A percentile compares a stretch with the other conserved stretches of the same genome.
Conservation (phyloP, 2,329 filamentous ascomycete genomes). For the Thelonectria olida region DNA sequence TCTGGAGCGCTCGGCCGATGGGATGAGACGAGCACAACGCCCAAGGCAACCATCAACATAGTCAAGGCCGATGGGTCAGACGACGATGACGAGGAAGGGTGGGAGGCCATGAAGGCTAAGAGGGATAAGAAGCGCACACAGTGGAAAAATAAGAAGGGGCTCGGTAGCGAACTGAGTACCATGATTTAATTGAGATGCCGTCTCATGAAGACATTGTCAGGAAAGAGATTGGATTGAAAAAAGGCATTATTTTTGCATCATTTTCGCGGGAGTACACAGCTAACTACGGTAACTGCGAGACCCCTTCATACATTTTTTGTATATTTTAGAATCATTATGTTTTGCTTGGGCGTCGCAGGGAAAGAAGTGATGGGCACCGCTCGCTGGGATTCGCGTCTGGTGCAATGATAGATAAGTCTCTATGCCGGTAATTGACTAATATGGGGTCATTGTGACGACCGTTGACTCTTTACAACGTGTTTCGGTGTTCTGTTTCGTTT, state of each 20-base stretch:
- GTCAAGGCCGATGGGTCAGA: slow-evolving; percentile 51
- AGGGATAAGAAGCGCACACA: slow-evolving; percentile 73
- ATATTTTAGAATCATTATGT: slow-evolving; percentile 41
- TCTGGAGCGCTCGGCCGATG: slow-evolving; percentile 44
- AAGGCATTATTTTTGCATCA: slow-evolving; percentile 39
- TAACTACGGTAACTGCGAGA: slow-evolving; percentile 24
- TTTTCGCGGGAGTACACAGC: slow-evolving; percentile 35
- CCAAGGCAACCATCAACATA: slow-evolving; percentile 49
- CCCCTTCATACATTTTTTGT: slow-evolving; percentile 36
- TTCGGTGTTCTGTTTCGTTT: too few species aligned
- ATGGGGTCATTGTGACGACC: slow-evolving; percentile 29
- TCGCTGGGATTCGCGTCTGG: slow-evolving; percentile 36
- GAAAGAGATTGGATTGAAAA: slow-evolving; percentile 41
- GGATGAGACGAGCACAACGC: slow-evolving; percentile 41
- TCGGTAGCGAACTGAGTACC: slow-evolving; percentile 58
- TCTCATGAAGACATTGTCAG: slow-evolving; percentile 31
- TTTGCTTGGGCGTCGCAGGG: slow-evolving; percentile 41
- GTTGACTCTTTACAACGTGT: slow-evolving; percentile 10
- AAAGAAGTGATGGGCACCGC: slow-evolving; percentile 37
- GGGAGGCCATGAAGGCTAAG: slow-evolving; percentile 76
- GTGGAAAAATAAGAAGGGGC: slow-evolving; percentile 70
- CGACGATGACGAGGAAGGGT: slow-evolving; percentile 74
- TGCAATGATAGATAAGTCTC: slow-evolving; percentile 44
- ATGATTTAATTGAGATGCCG: slow-evolving; percentile 49
- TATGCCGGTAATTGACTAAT: slow-evolving; percentile 44